Percentiles rank a stretch among this genome's conserved stretches.
Conservation (phyloP, 768 basidiomycete species). For the Macrolepiota albuminosa region DNA sequence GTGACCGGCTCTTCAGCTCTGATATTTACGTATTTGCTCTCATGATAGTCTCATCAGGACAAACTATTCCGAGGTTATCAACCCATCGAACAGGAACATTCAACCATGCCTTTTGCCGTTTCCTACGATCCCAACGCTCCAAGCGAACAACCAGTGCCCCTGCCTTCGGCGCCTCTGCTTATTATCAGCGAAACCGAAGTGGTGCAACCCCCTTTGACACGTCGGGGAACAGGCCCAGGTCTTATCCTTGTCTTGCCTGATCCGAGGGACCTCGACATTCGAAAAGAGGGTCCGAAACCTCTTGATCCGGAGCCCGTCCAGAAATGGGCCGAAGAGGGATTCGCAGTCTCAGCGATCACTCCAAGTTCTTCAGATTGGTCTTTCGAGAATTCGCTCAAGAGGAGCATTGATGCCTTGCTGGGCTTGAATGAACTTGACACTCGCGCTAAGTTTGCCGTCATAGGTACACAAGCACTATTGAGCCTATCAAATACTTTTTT, state of each 20-base stretch:
- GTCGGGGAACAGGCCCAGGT: conserved; percentile 45
- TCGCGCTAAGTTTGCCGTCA: conserved; percentile 39
- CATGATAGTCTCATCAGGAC: neutral
- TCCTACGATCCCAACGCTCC: conserved; percentile 35
- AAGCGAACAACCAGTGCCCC: conserved; percentile 33
- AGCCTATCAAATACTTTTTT: neutral
- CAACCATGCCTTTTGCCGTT: conserved; percentile 15
- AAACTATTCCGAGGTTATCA: neutral
- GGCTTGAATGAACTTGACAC: conserved; percentile 32
- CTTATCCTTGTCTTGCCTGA: conserved; percentile 38
- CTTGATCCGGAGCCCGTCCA: conserved; percentile 44
- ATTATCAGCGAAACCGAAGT: conserved; percentile 25
- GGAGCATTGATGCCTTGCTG: conserved; percentile 30
- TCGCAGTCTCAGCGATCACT: conserved; percentile 38
- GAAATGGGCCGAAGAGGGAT: conserved; percentile 56
- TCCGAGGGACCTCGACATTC: conserved; percentile 18
- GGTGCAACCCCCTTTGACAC: conserved; percentile 44
- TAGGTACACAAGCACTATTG: conserved; percentile 25
- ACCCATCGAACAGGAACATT: neutral
- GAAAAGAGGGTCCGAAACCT: conserved; percentile 20
- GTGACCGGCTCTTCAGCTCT: too few species aligned
- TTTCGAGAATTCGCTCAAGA: conserved; percentile 25
- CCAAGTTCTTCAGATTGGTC: conserved; percentile 15
- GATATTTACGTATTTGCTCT: too few species aligned
- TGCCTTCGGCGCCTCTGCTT: conserved; percentile 37